Conservation (phyloP, 164 flowering plant genomes). For the Nymphaea thermarum region DNA sequence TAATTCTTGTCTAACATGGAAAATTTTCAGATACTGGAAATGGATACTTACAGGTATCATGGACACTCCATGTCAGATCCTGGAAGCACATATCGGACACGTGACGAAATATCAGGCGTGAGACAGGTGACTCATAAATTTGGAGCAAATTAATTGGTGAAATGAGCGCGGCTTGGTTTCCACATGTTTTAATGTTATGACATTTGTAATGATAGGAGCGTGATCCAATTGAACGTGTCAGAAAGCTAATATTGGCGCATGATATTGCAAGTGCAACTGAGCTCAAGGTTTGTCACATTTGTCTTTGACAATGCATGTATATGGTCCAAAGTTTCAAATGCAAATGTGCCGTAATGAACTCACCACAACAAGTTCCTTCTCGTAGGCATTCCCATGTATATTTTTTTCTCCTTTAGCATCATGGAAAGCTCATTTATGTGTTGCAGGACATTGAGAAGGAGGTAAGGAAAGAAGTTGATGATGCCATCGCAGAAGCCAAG, state of each 20-base stretch:
- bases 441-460: conserved; percentile 82
- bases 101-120: conserved; percentile 79
- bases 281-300: conserved; percentile 50
- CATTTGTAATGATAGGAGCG: conserved; percentile 54
- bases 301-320: background rate
- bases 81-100: conserved; percentile 91
- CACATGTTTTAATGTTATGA: background rate
- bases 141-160: background rate
- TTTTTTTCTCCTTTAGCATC: background rate
- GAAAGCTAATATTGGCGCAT: conserved; percentile 66
- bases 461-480: conserved; percentile 82
- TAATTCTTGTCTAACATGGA: background rate
- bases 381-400: background rate
- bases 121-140: conserved; percentile 29
- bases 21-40: conserved; percentile 78
- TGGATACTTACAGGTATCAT: conserved; percentile 99
- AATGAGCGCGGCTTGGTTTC: background rate
- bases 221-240: conserved; percentile 87
- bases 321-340: background rate
- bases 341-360: background rate
- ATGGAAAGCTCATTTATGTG: background rate
- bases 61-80: conserved; percentile 99
- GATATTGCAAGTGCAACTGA: conserved; percentile 86
- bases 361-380: background rate
- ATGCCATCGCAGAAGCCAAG: conserved; percentile 93